phyloP scores from a whole-genome alignment of 257 asterid genomes.

The Thymus mandschuricus region DNA sequence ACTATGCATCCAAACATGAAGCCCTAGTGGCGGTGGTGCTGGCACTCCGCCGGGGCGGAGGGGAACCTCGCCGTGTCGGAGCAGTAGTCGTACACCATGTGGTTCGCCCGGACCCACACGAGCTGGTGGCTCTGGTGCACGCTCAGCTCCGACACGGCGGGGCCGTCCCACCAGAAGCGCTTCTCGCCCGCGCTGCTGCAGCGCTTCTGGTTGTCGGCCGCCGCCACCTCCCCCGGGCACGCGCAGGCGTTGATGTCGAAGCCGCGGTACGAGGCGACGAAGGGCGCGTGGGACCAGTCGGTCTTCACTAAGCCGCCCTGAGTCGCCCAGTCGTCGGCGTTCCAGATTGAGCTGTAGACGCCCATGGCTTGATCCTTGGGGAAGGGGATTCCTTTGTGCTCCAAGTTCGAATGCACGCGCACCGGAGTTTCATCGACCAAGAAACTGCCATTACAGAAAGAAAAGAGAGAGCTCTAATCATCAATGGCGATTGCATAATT shows the following conservation, averaged over 20 bases:
- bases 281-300: constrained; percentile 20
- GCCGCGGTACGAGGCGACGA: not conserved
- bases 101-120: constrained; percentile 82
- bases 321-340: constrained; percentile 8
- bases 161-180: constrained; percentile 81
- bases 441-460: not conserved
- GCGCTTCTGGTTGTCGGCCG: constrained; percentile 42
- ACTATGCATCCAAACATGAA: constrained; percentile 34
- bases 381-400: constrained; percentile 35
- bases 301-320: constrained; percentile 16
- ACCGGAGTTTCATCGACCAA: constrained; percentile 33
- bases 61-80: constrained; percentile 69
- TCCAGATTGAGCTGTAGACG: constrained; percentile 19
- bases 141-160: constrained; percentile 62
- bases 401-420: constrained; percentile 75
- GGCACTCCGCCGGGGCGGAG: constrained; percentile 66
- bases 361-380: constrained; percentile 12
- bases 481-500: not conserved
- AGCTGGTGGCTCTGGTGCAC: constrained; percentile 89
- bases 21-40: constrained; percentile 68
- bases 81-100: constrained; percentile 83
- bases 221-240: constrained; percentile 52
- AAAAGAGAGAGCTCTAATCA: not conserved
- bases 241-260: constrained; percentile 36
- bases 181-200: constrained; percentile 54